These are phyloP conservation scores for Oryza punctata DNA, from an alignment of 176 grass and related monocot species.

Conservation along the genomic window DNA sequence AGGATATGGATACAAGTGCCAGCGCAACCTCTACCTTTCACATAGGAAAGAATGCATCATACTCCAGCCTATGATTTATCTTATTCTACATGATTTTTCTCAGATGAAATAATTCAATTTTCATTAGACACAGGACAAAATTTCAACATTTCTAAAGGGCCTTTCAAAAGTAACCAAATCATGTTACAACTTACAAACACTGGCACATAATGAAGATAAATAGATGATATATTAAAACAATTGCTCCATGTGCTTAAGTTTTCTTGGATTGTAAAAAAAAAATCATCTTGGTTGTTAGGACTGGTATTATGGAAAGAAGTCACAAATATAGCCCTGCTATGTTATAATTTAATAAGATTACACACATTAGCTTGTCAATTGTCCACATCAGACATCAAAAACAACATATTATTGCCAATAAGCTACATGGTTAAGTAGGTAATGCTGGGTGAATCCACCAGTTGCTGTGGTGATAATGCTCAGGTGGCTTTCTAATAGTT, in stretches of 20 bases:
- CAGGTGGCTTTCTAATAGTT: not conserved
- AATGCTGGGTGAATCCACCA: not conserved
- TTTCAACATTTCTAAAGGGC: not conserved
- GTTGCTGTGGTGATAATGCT: not conserved
- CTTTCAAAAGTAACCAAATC: slow-evolving; percentile 1
- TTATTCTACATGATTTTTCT: not conserved
- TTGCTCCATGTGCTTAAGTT: not conserved
- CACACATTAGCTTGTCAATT: not conserved
- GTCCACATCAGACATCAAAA: not conserved
- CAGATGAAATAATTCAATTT: not conserved
- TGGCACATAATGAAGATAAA: not conserved
- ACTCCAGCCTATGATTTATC: not conserved
- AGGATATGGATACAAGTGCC: not conserved
- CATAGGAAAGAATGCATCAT: not conserved
- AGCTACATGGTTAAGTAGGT: not conserved
- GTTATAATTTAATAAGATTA: not conserved
- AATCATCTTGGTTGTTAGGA: too few species aligned
- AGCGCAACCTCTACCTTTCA: not conserved
- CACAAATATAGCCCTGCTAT: not conserved
- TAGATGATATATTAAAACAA: not conserved
- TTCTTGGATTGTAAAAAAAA: not conserved
- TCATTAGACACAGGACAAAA: not conserved
- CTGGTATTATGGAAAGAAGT: not conserved
- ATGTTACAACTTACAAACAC: not conserved
- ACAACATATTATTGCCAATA: not conserved